Evolutionary conservation across 1,139 yeast genomes (phyloP).

Genomic region (Candida smagusa): DNA sequence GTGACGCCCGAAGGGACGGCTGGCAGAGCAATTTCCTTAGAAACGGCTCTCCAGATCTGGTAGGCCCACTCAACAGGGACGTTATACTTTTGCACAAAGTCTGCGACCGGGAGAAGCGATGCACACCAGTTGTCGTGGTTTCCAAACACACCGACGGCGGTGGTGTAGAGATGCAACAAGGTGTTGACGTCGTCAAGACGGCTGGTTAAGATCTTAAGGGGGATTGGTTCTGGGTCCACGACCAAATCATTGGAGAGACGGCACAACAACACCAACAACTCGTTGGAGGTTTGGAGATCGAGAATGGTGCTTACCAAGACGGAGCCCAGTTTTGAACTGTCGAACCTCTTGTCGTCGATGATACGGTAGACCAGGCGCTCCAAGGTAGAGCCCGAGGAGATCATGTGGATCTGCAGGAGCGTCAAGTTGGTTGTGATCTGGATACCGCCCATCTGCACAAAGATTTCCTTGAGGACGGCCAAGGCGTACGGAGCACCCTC

Average conservation of each 20-base stretch:
- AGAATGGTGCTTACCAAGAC: slow-evolving; percentile 50
- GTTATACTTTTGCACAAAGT: slow-evolving; percentile 45
- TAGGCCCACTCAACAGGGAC: slow-evolving; percentile 70
- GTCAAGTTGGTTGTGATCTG: slow-evolving; percentile 66
- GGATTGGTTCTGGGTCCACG: slow-evolving; percentile 34
- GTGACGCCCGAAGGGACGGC: background rate
- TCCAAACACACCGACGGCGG: slow-evolving; percentile 54
- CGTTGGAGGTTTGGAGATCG: slow-evolving; percentile 49
- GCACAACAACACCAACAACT: slow-evolving; percentile 62
- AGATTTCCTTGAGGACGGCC: slow-evolving; percentile 64
- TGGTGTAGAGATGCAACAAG: slow-evolving; percentile 62
- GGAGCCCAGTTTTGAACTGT: slow-evolving; percentile 47
- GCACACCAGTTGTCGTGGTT: slow-evolving; percentile 29
- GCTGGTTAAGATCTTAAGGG: slow-evolving; percentile 70
- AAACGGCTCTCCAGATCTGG: slow-evolving; percentile 69
- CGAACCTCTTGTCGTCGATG: slow-evolving; percentile 58
- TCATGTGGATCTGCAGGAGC: slow-evolving; percentile 58
- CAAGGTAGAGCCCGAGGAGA: slow-evolving; percentile 64
- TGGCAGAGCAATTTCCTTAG: background rate
- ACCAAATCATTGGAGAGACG: slow-evolving; percentile 46
- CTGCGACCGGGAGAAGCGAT: slow-evolving; percentile 40
- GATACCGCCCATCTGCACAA: slow-evolving; percentile 80
- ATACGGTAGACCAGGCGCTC: slow-evolving; percentile 55
- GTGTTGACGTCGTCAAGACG: slow-evolving; percentile 70
- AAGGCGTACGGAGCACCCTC: slow-evolving; percentile 61